These are phyloP conservation scores for Eimeria praecox DNA, from an alignment of 169 alveolate genomes.

Conservation along the genomic window DNA sequence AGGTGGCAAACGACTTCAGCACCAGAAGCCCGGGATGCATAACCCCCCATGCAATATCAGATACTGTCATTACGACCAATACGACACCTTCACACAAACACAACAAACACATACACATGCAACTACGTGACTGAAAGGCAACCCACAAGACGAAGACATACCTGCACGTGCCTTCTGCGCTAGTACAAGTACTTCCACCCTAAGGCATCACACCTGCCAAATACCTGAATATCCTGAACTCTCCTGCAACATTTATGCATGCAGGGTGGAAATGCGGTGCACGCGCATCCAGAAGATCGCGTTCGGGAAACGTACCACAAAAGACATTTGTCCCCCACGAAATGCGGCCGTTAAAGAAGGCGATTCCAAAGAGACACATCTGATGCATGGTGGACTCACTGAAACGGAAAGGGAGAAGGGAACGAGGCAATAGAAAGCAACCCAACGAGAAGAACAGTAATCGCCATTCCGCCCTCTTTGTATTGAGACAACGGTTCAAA, in stretches of 20 bases:
- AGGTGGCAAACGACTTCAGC: too few relatives aligned
- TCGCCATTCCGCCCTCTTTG: neutral
- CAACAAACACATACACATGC: too few relatives aligned
- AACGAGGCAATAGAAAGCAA: neutral
- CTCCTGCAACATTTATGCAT: neutral
- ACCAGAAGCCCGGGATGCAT: too few relatives aligned
- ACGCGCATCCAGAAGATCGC: neutral
- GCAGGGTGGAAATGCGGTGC: neutral
- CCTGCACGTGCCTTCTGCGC: too few relatives aligned
- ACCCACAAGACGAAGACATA: too few relatives aligned
- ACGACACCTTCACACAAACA: too few relatives aligned
- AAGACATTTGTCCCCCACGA: neutral
- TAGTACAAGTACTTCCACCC: too few relatives aligned
- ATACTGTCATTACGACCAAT: too few relatives aligned
- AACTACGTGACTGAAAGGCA: too few relatives aligned
- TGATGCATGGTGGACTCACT: neutral
- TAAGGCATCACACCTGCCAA: neutral
- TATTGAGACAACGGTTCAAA: neutral
- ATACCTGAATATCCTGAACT: neutral
- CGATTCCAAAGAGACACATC: constrained; percentile 28
- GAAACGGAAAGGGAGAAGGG: neutral
- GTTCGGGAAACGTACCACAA: neutral
- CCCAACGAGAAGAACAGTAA: neutral
- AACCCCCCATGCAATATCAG: too few relatives aligned
- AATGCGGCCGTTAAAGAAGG: neutral